Evolutionary conservation across 75 land plant species (phyloP).

Genomic region (Pinus taeda): DNA sequence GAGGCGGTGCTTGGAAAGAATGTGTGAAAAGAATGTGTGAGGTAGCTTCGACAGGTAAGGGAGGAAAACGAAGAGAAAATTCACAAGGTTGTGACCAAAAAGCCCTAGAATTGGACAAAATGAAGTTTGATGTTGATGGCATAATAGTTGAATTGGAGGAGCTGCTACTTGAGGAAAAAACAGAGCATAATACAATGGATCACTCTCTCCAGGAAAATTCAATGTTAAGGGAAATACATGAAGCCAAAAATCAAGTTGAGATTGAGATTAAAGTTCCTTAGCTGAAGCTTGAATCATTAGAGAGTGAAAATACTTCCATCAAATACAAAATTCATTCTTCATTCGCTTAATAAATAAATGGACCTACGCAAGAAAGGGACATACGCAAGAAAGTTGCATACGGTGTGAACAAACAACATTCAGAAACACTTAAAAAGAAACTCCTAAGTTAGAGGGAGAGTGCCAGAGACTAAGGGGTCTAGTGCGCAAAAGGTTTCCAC

Average conservation of each 20-base stretch:
- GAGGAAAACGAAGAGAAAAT: slow-evolving; percentile 76
- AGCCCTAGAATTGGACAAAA: slow-evolving; percentile 54
- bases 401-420: slow-evolving; percentile 63
- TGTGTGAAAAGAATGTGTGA: no score
- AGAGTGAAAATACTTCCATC: slow-evolving; percentile 65
- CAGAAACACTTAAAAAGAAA: slow-evolving; percentile 77
- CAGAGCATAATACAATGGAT: no score
- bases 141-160: background rate
- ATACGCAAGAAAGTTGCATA: slow-evolving; percentile 60
- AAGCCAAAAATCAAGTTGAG: slow-evolving; percentile 67
- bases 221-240: no score
- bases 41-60: slow-evolving; percentile 62
- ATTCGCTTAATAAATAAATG: slow-evolving; percentile 39
- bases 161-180: no score
- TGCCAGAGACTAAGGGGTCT: slow-evolving; percentile 55
- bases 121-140: slow-evolving; percentile 45
- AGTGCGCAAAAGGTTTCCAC: slow-evolving; percentile 39
- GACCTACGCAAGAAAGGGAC: slow-evolving; percentile 79
- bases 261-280: slow-evolving; percentile 45
- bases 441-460: slow-evolving; percentile 78
- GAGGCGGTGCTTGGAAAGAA: no score
- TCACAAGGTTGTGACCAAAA: slow-evolving; percentile 46
- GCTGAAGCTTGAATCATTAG: slow-evolving; percentile 37
- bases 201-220: no score
- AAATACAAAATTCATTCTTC: slow-evolving; percentile 36